These are phyloP conservation scores for Sporisorium iseilematis-ciliati DNA, from an alignment of 1,284 basidiomycete species.

Conservation along the genomic window DNA sequence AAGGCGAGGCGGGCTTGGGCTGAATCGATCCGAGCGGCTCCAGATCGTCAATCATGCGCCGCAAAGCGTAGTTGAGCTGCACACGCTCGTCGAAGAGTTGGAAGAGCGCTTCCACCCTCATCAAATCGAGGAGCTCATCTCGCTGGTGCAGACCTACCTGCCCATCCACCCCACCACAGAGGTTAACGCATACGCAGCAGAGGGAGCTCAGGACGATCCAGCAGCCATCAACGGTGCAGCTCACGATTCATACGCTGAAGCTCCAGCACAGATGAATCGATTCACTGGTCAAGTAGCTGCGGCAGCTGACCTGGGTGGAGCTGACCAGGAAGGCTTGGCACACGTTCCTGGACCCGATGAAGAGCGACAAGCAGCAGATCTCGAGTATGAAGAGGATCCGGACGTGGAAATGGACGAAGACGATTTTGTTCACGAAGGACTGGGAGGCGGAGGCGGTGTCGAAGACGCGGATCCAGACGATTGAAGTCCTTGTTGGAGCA, in stretches of 20 bases:
- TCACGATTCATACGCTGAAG: background rate
- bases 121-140: conserved; percentile 79
- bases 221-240: conserved; percentile 16
- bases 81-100: conserved; percentile 90
- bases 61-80: conserved; percentile 83
- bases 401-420: conserved; percentile 63
- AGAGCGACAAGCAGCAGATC: conserved; percentile 53
- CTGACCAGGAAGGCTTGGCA: conserved; percentile 50
- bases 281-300: conserved; percentile 43
- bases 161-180: conserved; percentile 25
- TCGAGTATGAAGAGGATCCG: conserved; percentile 60
- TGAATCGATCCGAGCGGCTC: conserved; percentile 91
- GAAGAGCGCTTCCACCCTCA: conserved; percentile 79
- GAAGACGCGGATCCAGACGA: conserved; percentile 70
- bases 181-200: conserved; percentile 32
- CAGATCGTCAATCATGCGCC: conserved; percentile 91
- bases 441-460: conserved; percentile 44
- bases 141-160: conserved; percentile 73
- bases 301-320: conserved; percentile 44
- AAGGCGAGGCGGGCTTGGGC: conserved; percentile 72
- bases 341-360: conserved; percentile 46
- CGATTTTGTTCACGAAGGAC: conserved; percentile 55
- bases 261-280: conserved; percentile 25
- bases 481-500: conserved; percentile 1
- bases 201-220: conserved; percentile 31